phyloP scores from a whole-genome alignment of 495 filamentous ascomycete genomes.

The Bryoglossum gracile region DNA sequence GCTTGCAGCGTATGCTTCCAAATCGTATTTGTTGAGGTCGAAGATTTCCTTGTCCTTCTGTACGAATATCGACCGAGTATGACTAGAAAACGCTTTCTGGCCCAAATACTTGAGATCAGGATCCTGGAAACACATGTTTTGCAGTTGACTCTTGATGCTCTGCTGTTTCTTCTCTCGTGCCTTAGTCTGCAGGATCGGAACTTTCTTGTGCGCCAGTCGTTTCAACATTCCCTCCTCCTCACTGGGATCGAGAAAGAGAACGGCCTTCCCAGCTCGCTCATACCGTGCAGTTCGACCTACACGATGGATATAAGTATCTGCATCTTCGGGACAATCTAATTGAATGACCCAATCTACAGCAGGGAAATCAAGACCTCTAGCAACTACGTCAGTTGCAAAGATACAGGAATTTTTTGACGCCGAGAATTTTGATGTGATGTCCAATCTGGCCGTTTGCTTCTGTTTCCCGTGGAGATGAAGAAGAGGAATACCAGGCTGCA shows the following conservation, averaged over 20 bases:
- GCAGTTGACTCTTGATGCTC: slow-evolving; percentile 72
- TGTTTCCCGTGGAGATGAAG: slow-evolving; percentile 92
- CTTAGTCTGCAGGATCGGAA: slow-evolving; percentile 76
- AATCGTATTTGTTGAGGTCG: slow-evolving; percentile 65
- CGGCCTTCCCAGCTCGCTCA: slow-evolving; percentile 76
- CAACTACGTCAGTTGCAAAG: slow-evolving; percentile 92
- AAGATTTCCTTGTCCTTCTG: slow-evolving; percentile 94
- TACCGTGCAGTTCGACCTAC: slow-evolving; percentile 94
- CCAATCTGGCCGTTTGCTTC: slow-evolving; percentile 79
- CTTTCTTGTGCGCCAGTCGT: slow-evolving; percentile 77
- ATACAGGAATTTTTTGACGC: slow-evolving; percentile 74
- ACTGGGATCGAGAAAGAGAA: slow-evolving; percentile 85
- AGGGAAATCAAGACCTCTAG: slow-evolving; percentile 89
- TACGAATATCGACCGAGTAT: slow-evolving; percentile 72
- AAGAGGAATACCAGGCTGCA: slow-evolving; percentile 93
- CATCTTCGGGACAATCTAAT: slow-evolving; percentile 89
- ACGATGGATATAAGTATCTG: slow-evolving; percentile 94
- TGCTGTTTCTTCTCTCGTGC: slow-evolving; percentile 85
- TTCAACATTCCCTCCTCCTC: slow-evolving; percentile 84
- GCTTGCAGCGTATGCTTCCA: slow-evolving; percentile 80
- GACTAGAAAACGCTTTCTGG: slow-evolving; percentile 91
- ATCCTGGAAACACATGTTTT: slow-evolving; percentile 92
- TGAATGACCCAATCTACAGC: slow-evolving; percentile 98
- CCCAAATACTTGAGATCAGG: slow-evolving; percentile 90
- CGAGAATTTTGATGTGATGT: slow-evolving; percentile 77